These are phyloP conservation scores for Tuber indicum DNA, from an alignment of 495 filamentous ascomycete genomes.

Conservation along the genomic window DNA sequence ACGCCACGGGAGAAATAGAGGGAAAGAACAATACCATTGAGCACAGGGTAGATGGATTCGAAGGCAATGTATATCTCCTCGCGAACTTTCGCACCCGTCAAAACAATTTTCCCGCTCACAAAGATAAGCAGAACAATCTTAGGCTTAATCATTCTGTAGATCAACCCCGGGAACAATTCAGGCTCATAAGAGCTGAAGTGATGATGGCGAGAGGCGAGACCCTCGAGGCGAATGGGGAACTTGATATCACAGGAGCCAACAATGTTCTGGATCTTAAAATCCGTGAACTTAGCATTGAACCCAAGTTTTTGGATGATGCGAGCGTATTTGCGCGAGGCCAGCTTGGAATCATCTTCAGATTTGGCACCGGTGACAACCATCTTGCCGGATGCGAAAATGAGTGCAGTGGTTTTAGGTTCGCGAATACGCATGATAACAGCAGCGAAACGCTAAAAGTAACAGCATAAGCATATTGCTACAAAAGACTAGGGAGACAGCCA, in stretches of 20 bases:
- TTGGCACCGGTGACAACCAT: slow-evolving; percentile 99
- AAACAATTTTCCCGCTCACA: slow-evolving; percentile 96
- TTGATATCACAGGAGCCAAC: slow-evolving; percentile 99
- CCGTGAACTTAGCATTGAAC: slow-evolving; percentile 98
- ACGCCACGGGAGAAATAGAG: slow-evolving; percentile 7
- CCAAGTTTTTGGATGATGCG: slow-evolving; percentile 99
- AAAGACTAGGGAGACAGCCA: slow-evolving; percentile 45
- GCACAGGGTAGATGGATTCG: slow-evolving; percentile 97
- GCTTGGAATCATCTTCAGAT: slow-evolving; percentile 94
- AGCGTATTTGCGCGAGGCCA: slow-evolving; percentile 95
- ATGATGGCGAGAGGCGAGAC: slow-evolving; percentile 91
- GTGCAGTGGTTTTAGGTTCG: slow-evolving; percentile 94
- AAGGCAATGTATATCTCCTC: slow-evolving; percentile 99
- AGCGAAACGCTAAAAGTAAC: slow-evolving; percentile 78
- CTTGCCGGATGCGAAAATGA: slow-evolving; percentile 98
- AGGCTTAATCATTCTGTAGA: slow-evolving; percentile 99
- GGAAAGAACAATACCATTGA: slow-evolving; percentile 59
- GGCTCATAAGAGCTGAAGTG: slow-evolving; percentile 99
- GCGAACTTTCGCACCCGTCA: slow-evolving; percentile 95
- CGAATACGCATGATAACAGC: slow-evolving; percentile 99
- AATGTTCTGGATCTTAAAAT: slow-evolving; percentile 99
- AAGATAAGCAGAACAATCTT: slow-evolving; percentile 99
- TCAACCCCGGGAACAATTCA: slow-evolving; percentile 96
- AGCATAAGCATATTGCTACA: slow-evolving; percentile 47
- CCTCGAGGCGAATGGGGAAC: slow-evolving; percentile 96